Evolutionary conservation across 202 grass and related monocot species (phyloP).

Genomic region (Sporobolus alterniflorus): DNA sequence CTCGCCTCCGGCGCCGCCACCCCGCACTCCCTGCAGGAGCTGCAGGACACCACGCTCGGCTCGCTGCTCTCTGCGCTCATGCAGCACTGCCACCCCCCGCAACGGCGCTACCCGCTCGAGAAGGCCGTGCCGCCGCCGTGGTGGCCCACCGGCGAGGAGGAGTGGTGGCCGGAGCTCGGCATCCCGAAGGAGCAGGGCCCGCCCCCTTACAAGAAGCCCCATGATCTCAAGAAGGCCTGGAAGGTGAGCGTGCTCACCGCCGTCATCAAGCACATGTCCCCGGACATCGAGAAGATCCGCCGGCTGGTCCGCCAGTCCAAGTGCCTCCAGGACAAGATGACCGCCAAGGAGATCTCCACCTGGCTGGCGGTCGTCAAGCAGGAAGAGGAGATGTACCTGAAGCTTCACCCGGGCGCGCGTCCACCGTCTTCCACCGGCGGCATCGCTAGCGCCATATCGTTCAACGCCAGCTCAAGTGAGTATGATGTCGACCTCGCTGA

Average conservation of each 20-base stretch:
- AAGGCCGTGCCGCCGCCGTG: conserved; percentile 90
- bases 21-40: conserved; percentile 78
- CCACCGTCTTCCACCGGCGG: conserved; percentile 34
- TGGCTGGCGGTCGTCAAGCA: conserved; percentile 92
- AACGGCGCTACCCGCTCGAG: conserved; percentile 91
- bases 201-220: conserved; percentile 95
- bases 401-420: conserved; percentile 62
- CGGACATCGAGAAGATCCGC: conserved; percentile 94
- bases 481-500: conserved; percentile 80
- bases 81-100: conserved; percentile 96
- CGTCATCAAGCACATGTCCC: conserved; percentile 98
- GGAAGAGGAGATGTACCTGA: conserved; percentile 81
- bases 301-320: conserved; percentile 88
- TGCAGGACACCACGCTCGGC: conserved; percentile 94
- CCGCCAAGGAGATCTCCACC: conserved; percentile 90
- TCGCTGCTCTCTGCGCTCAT: conserved; percentile 95
- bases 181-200: conserved; percentile 75
- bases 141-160: conserved; percentile 91
- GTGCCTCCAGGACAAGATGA: conserved; percentile 99
- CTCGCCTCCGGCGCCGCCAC: conserved; percentile 45
- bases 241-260: conserved; percentile 96
- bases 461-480: conserved; percentile 78
- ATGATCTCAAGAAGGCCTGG: conserved; percentile 99
- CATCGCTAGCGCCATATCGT: conserved; percentile 61
- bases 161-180: conserved; percentile 78